Base-by-base conservation (phyloP, 208 protist genomes). In the Acanthamoeba healyi region DNA sequence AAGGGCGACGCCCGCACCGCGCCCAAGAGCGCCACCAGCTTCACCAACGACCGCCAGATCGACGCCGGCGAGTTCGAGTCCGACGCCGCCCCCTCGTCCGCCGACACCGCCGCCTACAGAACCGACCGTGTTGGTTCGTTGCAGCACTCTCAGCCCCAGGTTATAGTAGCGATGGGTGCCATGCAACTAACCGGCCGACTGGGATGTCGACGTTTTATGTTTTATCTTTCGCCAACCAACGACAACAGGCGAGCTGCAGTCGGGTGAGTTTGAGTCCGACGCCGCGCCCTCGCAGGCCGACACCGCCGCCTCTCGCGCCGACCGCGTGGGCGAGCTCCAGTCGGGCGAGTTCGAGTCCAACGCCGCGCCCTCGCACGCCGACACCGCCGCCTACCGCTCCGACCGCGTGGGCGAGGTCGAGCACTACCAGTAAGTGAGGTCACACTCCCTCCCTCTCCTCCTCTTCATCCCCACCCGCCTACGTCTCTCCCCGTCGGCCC, bases 311-410 rank as follows among this genome's bases (percentile, higher is more conserved):
- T 79, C 38, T 32, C 10, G 70, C 24, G 4, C 34, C 24, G 70
- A 79, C 70, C 70, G 70, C 70, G 79, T 87, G 4, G 46, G 40
- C 49, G 79, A 87, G 46, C 24, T 87, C 15, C 79, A 87, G 79
- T 51, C 79, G 19, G 79, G 79, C 40, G 79, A 87, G 79, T 87
- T 87, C n/a, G 79, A 87, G 79, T 87, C 79, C 24, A n/a, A 63
- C 17, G 46, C 79, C 79, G 46, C 40, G 14, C 46, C 79, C 14
- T 63, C 46, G 26, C 79, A 87, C 38, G 79, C 79, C 3, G 79
- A 87, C 46, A 87, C 46, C 42, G 79, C 46, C 26, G 79, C 46
- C 12, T 63, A 61, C 49, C 49, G 79, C 46, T 6, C 46, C 24
- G 79, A 87, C 46, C 79, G 49, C 19, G 29, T 61, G 6, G 79